Evolutionary conservation across 352 stramenopile species (phyloP), one percentile per base, ranked within the genome.

Genomic region (Halophytophthora polymorphica): DNA sequence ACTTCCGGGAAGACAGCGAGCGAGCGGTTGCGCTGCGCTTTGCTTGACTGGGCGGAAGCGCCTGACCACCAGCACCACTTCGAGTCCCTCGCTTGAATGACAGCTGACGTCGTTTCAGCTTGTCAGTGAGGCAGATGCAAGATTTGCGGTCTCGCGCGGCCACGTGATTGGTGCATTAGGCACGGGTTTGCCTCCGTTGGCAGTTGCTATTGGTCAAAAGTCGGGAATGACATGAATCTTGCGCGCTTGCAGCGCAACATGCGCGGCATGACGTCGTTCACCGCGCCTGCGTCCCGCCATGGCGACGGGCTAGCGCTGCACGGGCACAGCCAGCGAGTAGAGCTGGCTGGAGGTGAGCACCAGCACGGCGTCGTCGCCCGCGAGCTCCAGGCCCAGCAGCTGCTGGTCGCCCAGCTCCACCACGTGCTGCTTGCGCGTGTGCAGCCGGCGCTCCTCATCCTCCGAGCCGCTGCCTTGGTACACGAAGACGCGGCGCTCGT

Each of bases 401-500:
- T 77, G 71, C 62, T 86, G 66, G 39, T 86, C 69, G 8, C 74
- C 77, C 13, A 92, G 56, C 50, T 92, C 82, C 35, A 92, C 46
- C 10, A 92, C 72, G 55, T 87, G 61, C 53, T 92, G 82, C 37
- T 73, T 75, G 35, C 72, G 71, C 21, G 65, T 83, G 55, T 92
- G 78, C 8, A 45, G 38, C 28, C 72, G 35, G 21, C 34, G 31
- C 8, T 78, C 69, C 14, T 69, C 36, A 3, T 56, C 56, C 10
- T 65, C 64, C 0, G 49, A 54, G 6, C 35, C 45, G 7, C 52
- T 68, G 34, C 75, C 68, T 39, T 83, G 66, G 50, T 92, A 94
- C 50, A 92, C 58, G 44, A 87, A 92, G 31, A 92, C 46, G 7
- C 79, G 84, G 33, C 81, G 76, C 42, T 91, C 73, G 51, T 90